phyloP scores from a whole-genome alignment of 2,329 filamentous ascomycete genomes.

The Westerdykella sp. region DNA sequence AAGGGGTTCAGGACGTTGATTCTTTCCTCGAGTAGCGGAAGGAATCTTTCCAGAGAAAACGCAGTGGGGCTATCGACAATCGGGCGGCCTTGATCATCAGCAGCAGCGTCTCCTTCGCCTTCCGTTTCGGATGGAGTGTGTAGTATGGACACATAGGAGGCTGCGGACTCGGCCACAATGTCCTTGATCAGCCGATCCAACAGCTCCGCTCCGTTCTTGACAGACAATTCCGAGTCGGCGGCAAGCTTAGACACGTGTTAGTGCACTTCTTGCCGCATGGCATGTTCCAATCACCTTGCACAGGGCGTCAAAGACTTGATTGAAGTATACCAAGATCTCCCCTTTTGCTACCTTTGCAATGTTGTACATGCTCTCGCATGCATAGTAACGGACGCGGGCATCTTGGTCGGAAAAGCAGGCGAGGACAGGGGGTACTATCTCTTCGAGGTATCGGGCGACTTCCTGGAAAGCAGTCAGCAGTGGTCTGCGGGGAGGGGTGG shows the following conservation, averaged over 20 bases:
- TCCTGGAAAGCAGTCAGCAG: constrained; percentile 52
- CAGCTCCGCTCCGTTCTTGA: constrained; percentile 95
- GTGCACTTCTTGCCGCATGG: constrained; percentile 1
- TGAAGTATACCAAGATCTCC: constrained; percentile 94
- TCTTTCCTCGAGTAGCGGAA: constrained; percentile 86
- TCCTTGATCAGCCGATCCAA: constrained; percentile 93
- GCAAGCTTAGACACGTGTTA: constrained; percentile 59
- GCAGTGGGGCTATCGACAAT: constrained; percentile 61
- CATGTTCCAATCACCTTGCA: constrained; percentile 63
- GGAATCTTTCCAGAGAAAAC: constrained; percentile 85
- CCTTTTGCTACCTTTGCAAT: constrained; percentile 99
- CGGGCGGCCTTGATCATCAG: constrained; percentile 15
- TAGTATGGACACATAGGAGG: constrained; percentile 87
- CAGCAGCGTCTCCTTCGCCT: constrained; percentile 37
- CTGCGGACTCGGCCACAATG: constrained; percentile 89
- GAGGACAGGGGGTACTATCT: constrained; percentile 92
- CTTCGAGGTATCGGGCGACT: constrained; percentile 81
- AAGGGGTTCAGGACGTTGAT: constrained; percentile 94
- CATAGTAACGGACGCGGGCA: constrained; percentile 94
- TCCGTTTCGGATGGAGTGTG: constrained; percentile 55
- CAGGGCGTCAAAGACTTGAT: constrained; percentile 94
- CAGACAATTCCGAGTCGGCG: constrained; percentile 90
- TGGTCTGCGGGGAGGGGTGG: not conserved
- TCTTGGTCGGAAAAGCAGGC: constrained; percentile 98
- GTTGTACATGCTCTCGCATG: constrained; percentile 99